Base-by-base conservation (phyloP, 768 basidiomycete species). In the Tubosaeta brunneosetosa region DNA sequence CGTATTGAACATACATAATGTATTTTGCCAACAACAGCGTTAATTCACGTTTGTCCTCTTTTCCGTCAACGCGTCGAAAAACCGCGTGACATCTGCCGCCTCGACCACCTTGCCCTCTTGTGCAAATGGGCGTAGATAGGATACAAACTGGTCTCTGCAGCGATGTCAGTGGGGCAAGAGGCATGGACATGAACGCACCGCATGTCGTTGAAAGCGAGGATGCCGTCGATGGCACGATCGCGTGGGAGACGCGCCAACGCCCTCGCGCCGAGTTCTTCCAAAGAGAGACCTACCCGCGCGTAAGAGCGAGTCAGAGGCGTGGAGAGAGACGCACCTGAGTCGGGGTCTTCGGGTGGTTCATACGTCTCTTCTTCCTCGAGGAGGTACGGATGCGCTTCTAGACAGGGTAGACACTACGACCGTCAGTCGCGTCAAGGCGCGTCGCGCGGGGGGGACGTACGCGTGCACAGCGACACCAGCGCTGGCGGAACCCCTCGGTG, bases 291-390 rank as follows among this genome's bases (percentile, higher is more conserved):
- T 89, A 40, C 9, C 10, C 12, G 5, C 12, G 10, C 52, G 44
- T 40, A 5, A 5, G 10, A 22, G 27, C 2, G 4, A 37, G 17
- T 9, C 5, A 4, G 3, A 13, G 17, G 2, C 40, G 6, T 10
- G 19, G 4, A 22, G 22, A 22, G 8, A 34, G 8, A 38, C 54
- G n/a, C 53, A 84, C 90, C 83, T 55, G 84, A 89, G 64, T 93
- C 91, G 10, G 91, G 90, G 67, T 92, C 91, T 61, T 88, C 84
- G 4, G 90, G 91, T 1, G 87, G 88, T 63, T 90, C 86, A 55
- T 89, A 92, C 0, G 85, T 89, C 38, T 89, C 88, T 56, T 92
- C 91, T 66, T 88, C 87, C 56, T 86, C 77, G 11, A 89, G 67
- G 22, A 92, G 72, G 67, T 77, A 91, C 26, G 80, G 74, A 60